Evolutionary conservation across 2,329 filamentous ascomycete genomes (phyloP).

Genomic region (Didymella lethalis): DNA sequence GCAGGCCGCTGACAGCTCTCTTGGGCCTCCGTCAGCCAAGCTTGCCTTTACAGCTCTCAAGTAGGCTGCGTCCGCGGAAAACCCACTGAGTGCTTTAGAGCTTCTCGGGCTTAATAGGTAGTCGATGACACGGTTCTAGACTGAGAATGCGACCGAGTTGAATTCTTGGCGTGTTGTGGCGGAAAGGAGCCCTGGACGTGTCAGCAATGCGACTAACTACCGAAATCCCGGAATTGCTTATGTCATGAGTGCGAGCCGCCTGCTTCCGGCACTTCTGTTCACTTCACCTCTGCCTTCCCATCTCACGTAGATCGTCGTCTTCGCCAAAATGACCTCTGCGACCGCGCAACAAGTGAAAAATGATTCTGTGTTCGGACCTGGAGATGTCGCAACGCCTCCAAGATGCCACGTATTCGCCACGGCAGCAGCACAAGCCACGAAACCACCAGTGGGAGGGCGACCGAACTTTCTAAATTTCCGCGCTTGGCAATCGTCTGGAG

Average conservation of each 20-base stretch:
- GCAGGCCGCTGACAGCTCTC: not conserved
- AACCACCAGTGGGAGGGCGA: not conserved
- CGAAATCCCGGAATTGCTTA: not conserved
- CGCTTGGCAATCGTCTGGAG: not conserved
- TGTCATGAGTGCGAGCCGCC: not conserved
- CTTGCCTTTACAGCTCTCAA: not conserved
- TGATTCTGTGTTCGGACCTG: not conserved
- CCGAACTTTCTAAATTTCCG: not conserved
- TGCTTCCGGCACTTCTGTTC: not conserved
- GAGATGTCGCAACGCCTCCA: not conserved
- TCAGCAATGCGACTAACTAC: not conserved
- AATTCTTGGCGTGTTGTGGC: not conserved
- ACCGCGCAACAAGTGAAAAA: not conserved
- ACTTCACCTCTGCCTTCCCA: not conserved
- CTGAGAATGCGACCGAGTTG: not conserved
- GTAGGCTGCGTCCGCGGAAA: not conserved
- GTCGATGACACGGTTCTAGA: not conserved
- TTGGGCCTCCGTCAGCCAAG: not conserved
- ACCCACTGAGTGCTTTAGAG: not conserved
- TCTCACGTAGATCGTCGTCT: not conserved
- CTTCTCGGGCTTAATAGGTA: not conserved
- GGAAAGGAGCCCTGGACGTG: not conserved
- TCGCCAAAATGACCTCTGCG: not conserved
- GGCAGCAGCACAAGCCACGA: not conserved
- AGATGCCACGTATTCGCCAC: not conserved